Base-by-base conservation (phyloP, 192 early-diverging fungal species). In the Helicostylum pulchrum region DNA sequence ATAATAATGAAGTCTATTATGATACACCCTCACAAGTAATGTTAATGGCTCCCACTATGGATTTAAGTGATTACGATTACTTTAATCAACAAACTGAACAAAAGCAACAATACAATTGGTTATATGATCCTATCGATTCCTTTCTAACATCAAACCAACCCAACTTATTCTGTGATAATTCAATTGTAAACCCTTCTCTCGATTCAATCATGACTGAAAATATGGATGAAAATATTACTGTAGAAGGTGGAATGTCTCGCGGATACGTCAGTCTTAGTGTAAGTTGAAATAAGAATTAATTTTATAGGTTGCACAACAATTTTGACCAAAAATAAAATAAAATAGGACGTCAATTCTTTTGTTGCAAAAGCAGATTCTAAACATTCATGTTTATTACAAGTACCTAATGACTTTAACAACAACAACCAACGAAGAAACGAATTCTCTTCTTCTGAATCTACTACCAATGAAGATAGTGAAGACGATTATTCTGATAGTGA, bases 331-430 rank as follows among this genome's bases (percentile, higher is more conserved):
- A 43, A n/a, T 3, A 15, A 8, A 53, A 64, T n/a, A 54, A 34
- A 15, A 34, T 65, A 72, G 71, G 71, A 72, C 62, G 65, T 72
- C 52, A 72, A 72, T 52, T 60, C 71, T 15, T 66, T 67, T 67
- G 71, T 72, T 7, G 65, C 71, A 4, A 57, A 72, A 51, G 61
- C 65, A 10, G 71, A 72, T 51, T 72, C 65, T n/a, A 67, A 68
- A 21, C 60, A 68, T 46, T 51, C 67, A 0, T 62, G 47, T 14
- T 21, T 62, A 49, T 21, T 34, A 26, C 9, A 32, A 32, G 46
- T 17, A 48, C 17, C 46, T 15, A 19, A 48, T 48, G 46, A 17
- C 4, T 48, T 19, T 15, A 19, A 19, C 12, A 17, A 14, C 46
- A 19, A 19, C 12, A 17, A 14, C 46, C 46, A 48, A 48, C 57